Conservation (phyloP, 2,329 filamentous ascomycete genomes). For the Helminthosporium solani region DNA sequence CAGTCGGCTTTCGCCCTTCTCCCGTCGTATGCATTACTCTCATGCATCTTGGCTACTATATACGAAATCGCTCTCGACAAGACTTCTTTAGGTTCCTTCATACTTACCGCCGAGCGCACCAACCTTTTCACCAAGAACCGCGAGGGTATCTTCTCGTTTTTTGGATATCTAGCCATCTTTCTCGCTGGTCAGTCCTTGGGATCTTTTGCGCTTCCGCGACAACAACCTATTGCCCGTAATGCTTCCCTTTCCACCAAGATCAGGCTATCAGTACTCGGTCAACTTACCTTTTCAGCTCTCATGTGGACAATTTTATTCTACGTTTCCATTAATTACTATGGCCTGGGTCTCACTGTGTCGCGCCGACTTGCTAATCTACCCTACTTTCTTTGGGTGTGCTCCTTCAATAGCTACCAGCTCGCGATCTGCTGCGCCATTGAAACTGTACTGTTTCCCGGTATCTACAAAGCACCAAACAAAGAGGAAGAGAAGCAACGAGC, state of each 20-base stretch:
- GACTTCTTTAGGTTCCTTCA: conserved; percentile 76
- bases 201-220: conserved; percentile 70
- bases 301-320: conserved; percentile 72
- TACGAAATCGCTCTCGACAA: conserved; percentile 75
- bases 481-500: conserved; percentile 64
- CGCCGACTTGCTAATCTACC: conserved; percentile 89
- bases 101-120: conserved; percentile 76
- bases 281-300: conserved; percentile 63
- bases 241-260: conserved; percentile 48
- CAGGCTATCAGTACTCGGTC: conserved; percentile 61
- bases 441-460: conserved; percentile 71
- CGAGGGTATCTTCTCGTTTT: conserved; percentile 92
- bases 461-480: conserved; percentile 59
- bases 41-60: conserved; percentile 64
- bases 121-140: conserved; percentile 85
- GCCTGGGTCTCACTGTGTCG: conserved; percentile 68
- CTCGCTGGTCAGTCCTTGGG: conserved; percentile 84
- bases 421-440: conserved; percentile 77
- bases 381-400: conserved; percentile 89
- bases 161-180: conserved; percentile 93
- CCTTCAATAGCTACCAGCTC: conserved; percentile 85
- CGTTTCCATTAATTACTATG: conserved; percentile 69
- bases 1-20: conserved; percentile 69
- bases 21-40: conserved; percentile 74
- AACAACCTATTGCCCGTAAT: conserved; percentile 46